These are phyloP conservation scores for Linum lewisii DNA, from an alignment of 345 rosid genomes.

Conservation along the genomic window DNA sequence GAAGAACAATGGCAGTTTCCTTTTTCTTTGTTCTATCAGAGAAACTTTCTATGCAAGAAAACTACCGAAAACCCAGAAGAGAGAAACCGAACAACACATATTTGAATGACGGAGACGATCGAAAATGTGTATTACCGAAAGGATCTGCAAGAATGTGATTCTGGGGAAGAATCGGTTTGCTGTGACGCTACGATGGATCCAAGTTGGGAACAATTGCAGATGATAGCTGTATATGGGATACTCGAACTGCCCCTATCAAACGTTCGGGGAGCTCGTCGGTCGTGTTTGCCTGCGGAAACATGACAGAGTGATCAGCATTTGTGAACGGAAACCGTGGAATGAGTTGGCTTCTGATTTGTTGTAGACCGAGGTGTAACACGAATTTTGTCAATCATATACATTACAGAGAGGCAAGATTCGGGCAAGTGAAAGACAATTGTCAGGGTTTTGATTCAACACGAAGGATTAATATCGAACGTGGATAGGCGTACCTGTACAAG, in stretches of 20 bases:
- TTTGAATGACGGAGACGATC: too few species aligned
- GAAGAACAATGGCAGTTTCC: too few species aligned
- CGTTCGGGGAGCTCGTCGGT: constrained; percentile 83
- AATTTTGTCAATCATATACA: too few species aligned
- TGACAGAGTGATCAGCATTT: neutral
- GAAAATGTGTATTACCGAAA: too few species aligned
- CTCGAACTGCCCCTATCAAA: constrained; percentile 85
- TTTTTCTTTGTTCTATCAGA: too few species aligned
- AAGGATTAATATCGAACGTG: constrained; percentile 6
- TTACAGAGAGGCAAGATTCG: neutral
- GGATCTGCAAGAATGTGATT: neutral
- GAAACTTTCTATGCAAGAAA: too few species aligned
- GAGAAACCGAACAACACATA: too few species aligned
- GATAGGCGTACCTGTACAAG: constrained; percentile 73
- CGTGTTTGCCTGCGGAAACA: constrained; percentile 52
- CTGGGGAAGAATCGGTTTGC: too few species aligned
- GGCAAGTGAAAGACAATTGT: neutral
- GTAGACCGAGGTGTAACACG: too few species aligned
- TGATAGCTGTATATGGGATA: constrained; percentile 81
- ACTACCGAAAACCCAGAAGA: too few species aligned
- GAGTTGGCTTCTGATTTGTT: too few species aligned
- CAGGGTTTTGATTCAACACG: neutral
- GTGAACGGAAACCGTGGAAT: neutral
- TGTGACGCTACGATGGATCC: constrained; percentile 26
- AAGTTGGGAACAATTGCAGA: constrained; percentile 80